Evolutionary conservation across 140 eudicot genomes (phyloP).

Genomic region (Oenanthe javanica): DNA sequence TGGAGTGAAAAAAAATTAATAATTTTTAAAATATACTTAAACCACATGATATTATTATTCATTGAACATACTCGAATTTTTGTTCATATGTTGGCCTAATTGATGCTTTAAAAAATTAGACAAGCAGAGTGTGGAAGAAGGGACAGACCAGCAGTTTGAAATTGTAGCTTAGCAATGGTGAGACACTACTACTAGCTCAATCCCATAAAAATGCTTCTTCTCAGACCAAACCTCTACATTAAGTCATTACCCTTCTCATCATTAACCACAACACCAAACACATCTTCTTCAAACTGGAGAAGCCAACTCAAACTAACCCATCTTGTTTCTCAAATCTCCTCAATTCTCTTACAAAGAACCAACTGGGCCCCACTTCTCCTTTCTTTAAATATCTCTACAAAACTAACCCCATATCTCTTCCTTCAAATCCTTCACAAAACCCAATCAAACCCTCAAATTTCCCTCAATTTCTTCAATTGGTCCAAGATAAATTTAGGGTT

Average conservation of each 20-base stretch:
- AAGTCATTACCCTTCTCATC: slow-evolving; percentile 26
- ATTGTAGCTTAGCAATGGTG: background rate
- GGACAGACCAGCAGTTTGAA: too few species aligned
- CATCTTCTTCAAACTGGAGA: slow-evolving; percentile 47
- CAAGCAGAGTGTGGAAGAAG: too few species aligned
- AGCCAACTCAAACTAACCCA: slow-evolving; percentile 35
- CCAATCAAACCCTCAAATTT: slow-evolving; percentile 52
- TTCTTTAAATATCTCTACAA: slow-evolving; percentile 48
- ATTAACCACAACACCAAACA: slow-evolving; percentile 1
- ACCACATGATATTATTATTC: too few species aligned
- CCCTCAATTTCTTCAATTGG: slow-evolving; percentile 68
- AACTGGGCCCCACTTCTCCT: slow-evolving; percentile 59
- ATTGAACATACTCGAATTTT: too few species aligned
- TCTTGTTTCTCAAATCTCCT: slow-evolving; percentile 48
- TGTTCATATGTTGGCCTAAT: too few species aligned
- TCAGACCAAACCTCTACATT: slow-evolving; percentile 19
- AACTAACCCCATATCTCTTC: slow-evolving; percentile 48
- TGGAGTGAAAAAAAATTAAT: too few species aligned
- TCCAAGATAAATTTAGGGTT: slow-evolving; percentile 48
- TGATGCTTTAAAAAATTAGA: too few species aligned
- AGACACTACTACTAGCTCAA: background rate
- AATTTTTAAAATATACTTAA: too few species aligned
- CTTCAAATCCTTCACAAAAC: slow-evolving; percentile 52
- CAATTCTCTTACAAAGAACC: slow-evolving; percentile 58
- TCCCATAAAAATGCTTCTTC: slow-evolving; percentile 13